These are phyloP conservation scores for Fusarium bulbicola DNA, from an alignment of 2,329 filamentous ascomycete species.

Conservation along the genomic window DNA sequence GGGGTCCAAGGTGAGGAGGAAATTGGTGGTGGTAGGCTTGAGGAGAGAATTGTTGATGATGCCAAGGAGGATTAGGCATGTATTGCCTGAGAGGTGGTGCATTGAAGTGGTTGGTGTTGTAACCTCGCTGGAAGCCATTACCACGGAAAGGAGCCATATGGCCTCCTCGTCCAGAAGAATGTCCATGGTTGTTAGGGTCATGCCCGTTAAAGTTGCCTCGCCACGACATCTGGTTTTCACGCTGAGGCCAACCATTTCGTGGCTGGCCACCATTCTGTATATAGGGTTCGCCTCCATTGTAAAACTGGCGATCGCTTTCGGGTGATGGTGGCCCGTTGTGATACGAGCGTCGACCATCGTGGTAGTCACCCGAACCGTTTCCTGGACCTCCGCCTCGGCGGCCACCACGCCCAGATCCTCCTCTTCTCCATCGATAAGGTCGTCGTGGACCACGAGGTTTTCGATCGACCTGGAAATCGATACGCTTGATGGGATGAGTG, in stretches of 20 bases:
- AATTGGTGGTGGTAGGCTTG: constrained; percentile 22
- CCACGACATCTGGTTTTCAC: constrained; percentile 19
- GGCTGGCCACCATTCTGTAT: not conserved
- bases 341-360: not conserved
- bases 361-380: not conserved
- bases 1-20: constrained; percentile 23
- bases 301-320: constrained; percentile 18
- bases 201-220: constrained; percentile 21
- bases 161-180: not conserved
- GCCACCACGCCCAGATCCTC: constrained; percentile 36
- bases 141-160: constrained; percentile 13
- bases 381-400: constrained; percentile 6
- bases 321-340: constrained; percentile 6
- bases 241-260: constrained; percentile 2
- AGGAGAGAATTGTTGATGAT: constrained; percentile 9
- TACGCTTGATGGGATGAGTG: constrained; percentile 71
- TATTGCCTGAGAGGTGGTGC: constrained; percentile 8
- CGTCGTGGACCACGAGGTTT: constrained; percentile 50
- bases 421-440: constrained; percentile 39
- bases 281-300: not conserved
- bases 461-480: constrained; percentile 68
- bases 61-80: constrained; percentile 1
- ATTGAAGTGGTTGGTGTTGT: not conserved
- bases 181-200: not conserved
- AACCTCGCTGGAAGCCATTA: constrained; percentile 17